Percentiles rank a stretch among this genome's conserved stretches.
These are phyloP conservation scores for Cyclotella kingstonii DNA, from an alignment of 108 stramenopile species.

Conservation along the genomic window DNA sequence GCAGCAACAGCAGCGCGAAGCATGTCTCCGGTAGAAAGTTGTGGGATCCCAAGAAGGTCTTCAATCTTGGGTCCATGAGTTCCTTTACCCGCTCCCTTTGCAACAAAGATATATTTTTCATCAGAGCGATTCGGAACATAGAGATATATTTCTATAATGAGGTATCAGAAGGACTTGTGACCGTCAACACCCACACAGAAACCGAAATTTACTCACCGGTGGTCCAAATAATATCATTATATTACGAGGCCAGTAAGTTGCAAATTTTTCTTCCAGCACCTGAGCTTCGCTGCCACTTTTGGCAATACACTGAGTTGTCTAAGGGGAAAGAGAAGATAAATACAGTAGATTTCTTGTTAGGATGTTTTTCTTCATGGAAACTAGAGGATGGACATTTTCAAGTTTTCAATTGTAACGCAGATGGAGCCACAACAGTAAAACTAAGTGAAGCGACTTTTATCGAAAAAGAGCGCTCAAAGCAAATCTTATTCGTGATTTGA, in stretches of 20 bases:
- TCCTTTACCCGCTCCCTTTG: conserved; percentile 74
- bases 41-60: conserved; percentile 78
- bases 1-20: conserved; percentile 96
- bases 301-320: conserved; percentile 24
- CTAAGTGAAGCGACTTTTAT: too few species aligned
- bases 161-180: neutral
- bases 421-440: too few species aligned
- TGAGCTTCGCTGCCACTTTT: conserved; percentile 31
- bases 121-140: too few species aligned
- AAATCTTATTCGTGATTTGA: conserved; percentile 2
- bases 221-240: conserved; percentile 70
- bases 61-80: conserved; percentile 91
- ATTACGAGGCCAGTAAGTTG: conserved; percentile 89
- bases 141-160: neutral
- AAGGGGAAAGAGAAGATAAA: neutral
- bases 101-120: too few species aligned
- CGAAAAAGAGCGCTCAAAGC: too few species aligned
- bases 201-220: conserved; percentile 13
- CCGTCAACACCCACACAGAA: neutral
- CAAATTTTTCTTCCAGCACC: conserved; percentile 77
- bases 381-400: too few species aligned
- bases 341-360: neutral
- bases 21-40: conserved; percentile 98
- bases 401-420: too few species aligned
- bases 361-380: neutral